Conservation (phyloP, 2,329 filamentous ascomycete genomes). For the Ascomycota sp. region DNA sequence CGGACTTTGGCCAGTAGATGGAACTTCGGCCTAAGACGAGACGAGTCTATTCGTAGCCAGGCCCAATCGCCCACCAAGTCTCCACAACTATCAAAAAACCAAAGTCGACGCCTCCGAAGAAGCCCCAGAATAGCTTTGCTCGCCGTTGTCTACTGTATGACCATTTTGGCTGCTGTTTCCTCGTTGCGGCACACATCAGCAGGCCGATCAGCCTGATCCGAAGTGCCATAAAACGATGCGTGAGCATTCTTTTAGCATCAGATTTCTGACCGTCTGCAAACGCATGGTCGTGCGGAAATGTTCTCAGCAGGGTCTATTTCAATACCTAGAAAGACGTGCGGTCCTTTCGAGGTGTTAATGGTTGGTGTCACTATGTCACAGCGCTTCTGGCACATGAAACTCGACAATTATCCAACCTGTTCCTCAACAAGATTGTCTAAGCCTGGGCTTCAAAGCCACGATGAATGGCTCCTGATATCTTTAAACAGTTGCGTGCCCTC, state of each 20-base stretch:
- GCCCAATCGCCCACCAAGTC: no score
- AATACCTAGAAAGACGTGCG: conserved; percentile 3
- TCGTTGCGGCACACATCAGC: no score
- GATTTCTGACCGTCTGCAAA: conserved; percentile 2
- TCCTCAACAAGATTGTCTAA: conserved; percentile 5
- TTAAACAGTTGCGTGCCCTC: neutral
- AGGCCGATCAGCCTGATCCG: conserved; percentile 2
- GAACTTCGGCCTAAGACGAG: no score
- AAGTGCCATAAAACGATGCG: conserved; percentile 1
- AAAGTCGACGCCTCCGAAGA: no score
- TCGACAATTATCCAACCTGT: neutral
- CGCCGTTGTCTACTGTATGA: no score
- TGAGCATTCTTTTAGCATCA: conserved; percentile 3
- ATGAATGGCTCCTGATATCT: conserved; percentile 2
- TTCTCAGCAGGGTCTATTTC: conserved; percentile 2
- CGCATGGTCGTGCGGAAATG: conserved; percentile 2
- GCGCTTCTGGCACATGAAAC: no score
- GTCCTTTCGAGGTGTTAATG: conserved; percentile 4
- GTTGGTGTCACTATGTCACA: conserved; percentile 1
- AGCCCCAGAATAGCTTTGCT: no score
- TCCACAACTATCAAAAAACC: no score
- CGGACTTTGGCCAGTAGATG: no score
- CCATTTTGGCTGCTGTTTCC: no score
- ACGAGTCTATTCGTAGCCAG: no score
- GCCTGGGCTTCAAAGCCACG: no score